Percentiles rank a stretch among this genome's conserved stretches.
phyloP scores from a whole-genome alignment of 768 basidiomycete genomes.

The Xanthoconium stramineum region DNA sequence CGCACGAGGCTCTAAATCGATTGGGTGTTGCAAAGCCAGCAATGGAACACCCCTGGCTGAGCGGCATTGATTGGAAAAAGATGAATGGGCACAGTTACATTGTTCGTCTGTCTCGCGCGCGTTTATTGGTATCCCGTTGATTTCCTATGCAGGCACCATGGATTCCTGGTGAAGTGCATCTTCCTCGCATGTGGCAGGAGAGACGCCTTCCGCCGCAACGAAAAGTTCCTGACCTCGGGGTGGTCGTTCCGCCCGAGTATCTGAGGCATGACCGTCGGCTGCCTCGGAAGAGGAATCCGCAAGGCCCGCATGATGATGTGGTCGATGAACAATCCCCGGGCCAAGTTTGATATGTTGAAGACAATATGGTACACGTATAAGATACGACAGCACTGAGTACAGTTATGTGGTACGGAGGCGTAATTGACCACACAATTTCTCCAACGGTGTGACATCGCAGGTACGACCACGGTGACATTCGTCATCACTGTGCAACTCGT shows the following conservation, averaged over 20 bases:
- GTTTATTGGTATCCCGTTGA: neutral
- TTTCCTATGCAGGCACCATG: slow-evolving; percentile 39
- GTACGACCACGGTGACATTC: slow-evolving; percentile 40
- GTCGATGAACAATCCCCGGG: too few species aligned
- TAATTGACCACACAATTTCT: slow-evolving; percentile 28
- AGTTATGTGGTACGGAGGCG: slow-evolving; percentile 14
- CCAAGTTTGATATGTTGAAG: neutral
- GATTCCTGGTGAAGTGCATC: slow-evolving; percentile 31
- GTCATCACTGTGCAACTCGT: slow-evolving; percentile 38
- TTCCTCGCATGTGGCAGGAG: slow-evolving; percentile 37
- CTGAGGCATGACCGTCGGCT: slow-evolving; percentile 38
- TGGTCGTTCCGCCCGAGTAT: slow-evolving; percentile 33
- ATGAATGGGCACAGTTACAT: slow-evolving; percentile 42
- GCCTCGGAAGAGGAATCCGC: slow-evolving; percentile 2
- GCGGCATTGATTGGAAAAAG: slow-evolving; percentile 45
- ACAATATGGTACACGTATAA: neutral
- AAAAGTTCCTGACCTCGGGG: slow-evolving; percentile 39
- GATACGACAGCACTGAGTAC: neutral
- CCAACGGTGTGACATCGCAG: slow-evolving; percentile 39
- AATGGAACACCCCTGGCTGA: slow-evolving; percentile 44
- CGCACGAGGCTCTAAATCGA: slow-evolving; percentile 34
- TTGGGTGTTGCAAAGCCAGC: slow-evolving; percentile 39
- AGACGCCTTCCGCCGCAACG: slow-evolving; percentile 35
- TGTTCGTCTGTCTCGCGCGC: slow-evolving; percentile 33
- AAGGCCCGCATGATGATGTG: neutral